These are phyloP conservation scores for Gryganskiella cystojenkinii DNA, from an alignment of 192 early-diverging fungal species.

Conservation along the genomic window DNA sequence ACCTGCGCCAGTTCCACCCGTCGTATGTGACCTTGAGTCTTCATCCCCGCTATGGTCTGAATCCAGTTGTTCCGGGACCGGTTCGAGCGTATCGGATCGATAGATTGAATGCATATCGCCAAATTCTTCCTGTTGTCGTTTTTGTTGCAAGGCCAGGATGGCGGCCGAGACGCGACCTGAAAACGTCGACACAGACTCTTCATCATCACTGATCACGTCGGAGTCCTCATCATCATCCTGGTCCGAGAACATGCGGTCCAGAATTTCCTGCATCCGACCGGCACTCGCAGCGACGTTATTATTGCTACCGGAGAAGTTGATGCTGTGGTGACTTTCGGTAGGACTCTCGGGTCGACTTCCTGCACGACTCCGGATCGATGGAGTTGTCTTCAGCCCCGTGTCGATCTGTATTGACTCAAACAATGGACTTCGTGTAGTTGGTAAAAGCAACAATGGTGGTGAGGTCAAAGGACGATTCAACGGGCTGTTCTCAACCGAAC, in stretches of 20 bases:
- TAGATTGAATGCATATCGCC: conserved; percentile 40
- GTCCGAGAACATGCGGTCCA: conserved; percentile 53
- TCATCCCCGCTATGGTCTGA: not conserved
- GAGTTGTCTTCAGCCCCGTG: not conserved
- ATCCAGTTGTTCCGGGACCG: conserved; percentile 24
- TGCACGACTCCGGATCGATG: conserved; percentile 17
- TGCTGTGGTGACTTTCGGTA: conserved; percentile 36
- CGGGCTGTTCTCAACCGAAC: not conserved
- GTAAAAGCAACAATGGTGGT: conserved; percentile 22
- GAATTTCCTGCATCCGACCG: conserved; percentile 47
- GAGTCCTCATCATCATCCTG: conserved; percentile 37
- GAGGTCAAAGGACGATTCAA: not conserved
- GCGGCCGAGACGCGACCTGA: conserved; percentile 43
- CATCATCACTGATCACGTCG: conserved; percentile 28
- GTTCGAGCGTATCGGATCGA: conserved; percentile 30
- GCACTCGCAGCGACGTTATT: conserved; percentile 41
- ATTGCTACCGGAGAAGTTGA: no score
- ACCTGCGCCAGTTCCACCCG: not conserved
- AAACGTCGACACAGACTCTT: conserved; percentile 35
- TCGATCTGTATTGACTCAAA: conserved; percentile 22
- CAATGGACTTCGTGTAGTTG: conserved; percentile 9
- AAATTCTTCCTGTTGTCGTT: conserved; percentile 29
- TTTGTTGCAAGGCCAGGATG: conserved; percentile 40
- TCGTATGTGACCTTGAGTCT: not conserved
- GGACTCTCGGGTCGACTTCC: conserved; percentile 43